Evolutionary conservation across 2,329 filamentous ascomycete genomes (phyloP).

Genomic region (Fusarium sp.): DNA sequence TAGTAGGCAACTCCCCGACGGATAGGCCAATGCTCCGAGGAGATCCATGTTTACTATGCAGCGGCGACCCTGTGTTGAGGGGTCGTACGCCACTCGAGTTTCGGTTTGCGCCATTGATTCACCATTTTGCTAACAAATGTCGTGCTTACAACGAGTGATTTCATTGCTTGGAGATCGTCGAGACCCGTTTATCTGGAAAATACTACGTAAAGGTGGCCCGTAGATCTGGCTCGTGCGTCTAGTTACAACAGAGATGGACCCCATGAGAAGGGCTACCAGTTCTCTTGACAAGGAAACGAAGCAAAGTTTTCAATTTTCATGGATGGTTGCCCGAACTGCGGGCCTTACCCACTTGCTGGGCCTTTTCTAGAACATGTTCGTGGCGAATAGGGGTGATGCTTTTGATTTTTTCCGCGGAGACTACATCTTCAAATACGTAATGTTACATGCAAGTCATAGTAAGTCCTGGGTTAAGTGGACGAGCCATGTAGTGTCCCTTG

Average conservation of each 20-base stretch:
- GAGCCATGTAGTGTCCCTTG: not conserved
- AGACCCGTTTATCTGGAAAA: slow-evolving; percentile 1
- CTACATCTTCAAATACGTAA: not conserved
- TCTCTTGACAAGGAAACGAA: not conserved
- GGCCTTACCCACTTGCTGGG: not conserved
- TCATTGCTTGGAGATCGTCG: not conserved
- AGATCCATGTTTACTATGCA: not conserved
- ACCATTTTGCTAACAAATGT: slow-evolving; percentile 6
- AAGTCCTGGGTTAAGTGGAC: not conserved
- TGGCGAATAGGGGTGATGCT: not conserved
- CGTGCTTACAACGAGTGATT: not conserved
- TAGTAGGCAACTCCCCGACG: not conserved
- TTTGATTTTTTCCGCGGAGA: not conserved
- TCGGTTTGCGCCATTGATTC: slow-evolving; percentile 7
- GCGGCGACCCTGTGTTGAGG: not conserved
- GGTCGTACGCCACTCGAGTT: not conserved
- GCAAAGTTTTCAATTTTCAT: not conserved
- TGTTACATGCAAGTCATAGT: not conserved
- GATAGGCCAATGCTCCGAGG: not conserved
- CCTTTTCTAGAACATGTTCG: not conserved
- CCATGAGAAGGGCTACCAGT: not conserved
- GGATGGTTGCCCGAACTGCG: not conserved
- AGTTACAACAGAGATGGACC: not conserved
- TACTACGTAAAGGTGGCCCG: not conserved
- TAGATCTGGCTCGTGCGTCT: not conserved